These are phyloP conservation scores for Fagus crenata DNA, from an alignment of 306 rosid species.

Conservation along the genomic window DNA sequence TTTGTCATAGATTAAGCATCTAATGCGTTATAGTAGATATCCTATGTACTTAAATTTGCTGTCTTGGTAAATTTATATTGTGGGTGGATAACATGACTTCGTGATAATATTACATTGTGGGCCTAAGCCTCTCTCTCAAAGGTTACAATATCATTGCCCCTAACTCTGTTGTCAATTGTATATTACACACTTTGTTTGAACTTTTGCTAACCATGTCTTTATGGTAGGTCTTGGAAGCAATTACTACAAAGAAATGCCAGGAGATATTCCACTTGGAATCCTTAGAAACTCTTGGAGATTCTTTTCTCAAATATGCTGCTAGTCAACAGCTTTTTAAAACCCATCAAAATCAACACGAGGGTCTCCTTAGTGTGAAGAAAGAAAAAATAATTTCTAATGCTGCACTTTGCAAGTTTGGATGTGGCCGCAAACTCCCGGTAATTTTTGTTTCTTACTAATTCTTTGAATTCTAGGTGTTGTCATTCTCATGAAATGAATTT, in stretches of 20 bases:
- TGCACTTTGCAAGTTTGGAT: constrained; percentile 61
- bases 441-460: neutral
- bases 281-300: constrained; percentile 89
- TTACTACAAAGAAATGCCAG: constrained; percentile 69
- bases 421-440: constrained; percentile 65
- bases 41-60: neutral
- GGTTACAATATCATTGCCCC: neutral
- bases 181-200: constrained; percentile 5
- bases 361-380: constrained; percentile 68
- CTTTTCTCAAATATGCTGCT: constrained; percentile 78
- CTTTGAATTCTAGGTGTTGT: neutral
- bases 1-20: neutral
- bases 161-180: neutral
- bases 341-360: constrained; percentile 63
- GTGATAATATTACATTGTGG: neutral
- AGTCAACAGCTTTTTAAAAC: constrained; percentile 63
- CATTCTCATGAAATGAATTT: constrained; percentile 18
- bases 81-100: neutral
- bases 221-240: constrained; percentile 81
- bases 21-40: neutral
- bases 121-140: neutral
- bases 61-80: neutral
- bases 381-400: constrained; percentile 69
- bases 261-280: constrained; percentile 81
- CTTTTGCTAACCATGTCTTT: constrained; percentile 9